Evolutionary conservation across 1,284 basidiomycete genomes (phyloP), one percentile per base, ranked within the genome.

Genomic region (Naganishia liquefaciens): DNA sequence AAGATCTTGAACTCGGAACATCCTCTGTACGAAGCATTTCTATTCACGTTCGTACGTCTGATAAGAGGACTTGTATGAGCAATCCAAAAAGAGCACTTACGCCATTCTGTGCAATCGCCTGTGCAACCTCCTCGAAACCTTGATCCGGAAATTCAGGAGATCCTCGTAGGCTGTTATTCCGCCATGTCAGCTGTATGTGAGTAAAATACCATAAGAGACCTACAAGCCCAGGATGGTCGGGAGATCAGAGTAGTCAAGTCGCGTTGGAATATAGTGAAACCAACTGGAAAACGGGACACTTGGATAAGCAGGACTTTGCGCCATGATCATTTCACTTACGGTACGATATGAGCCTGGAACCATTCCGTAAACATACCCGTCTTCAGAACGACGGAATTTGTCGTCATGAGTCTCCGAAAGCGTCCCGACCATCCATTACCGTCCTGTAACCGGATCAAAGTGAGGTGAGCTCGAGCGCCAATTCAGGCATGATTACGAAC

Each of bases 311-410:
- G 5, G 6, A 11, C 19, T 51, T 7, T 9, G 42, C 15, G 46
- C 50, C 23, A 25, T 15, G 17, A 37, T 43, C 21, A 3, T 5
- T 25, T 21, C 21, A 72, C 75, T 60, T 6, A 77, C 75, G 78
- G 78, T 39, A 79, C 72, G 23, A 79, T 70, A 66, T 78, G 76
- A 9, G 76, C 74, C 64, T 78, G 73, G 62, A 75, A 77, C 76
- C 74, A 78, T 65, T 77, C 76, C 5, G 75, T 75, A 65, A 79
- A 78, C 52, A 80, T 74, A 17, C 75, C 77, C n/a, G 75, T 71
- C 64, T 82, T 82, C 72, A 82, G 74, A n/a, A 81, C 77, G 15
- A 80, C 69, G 13, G 77, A 77, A 60, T 80, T 80, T 40, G 78
- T 80, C 39, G 73, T 74, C 77, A 81, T 79, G 30, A 82, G 69